These are phyloP conservation scores for Aspergillus brasiliensis DNA, from an alignment of 2,329 filamentous ascomycete genomes.

Conservation along the genomic window DNA sequence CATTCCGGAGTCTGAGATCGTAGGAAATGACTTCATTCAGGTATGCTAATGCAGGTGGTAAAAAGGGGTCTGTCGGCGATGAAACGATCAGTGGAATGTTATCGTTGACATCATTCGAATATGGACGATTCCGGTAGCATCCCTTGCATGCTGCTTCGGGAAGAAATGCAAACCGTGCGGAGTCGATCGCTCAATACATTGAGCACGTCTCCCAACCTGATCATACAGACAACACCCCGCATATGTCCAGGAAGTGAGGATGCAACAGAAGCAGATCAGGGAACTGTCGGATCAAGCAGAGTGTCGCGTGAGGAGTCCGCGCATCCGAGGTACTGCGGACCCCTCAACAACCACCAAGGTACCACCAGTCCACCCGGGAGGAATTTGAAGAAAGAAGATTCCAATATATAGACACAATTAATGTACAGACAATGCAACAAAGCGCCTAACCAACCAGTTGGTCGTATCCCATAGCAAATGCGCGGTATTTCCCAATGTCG, in stretches of 20 bases:
- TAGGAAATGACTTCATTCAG: background rate
- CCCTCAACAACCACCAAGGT: background rate
- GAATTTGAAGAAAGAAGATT: constrained; percentile 4
- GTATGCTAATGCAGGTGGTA: background rate
- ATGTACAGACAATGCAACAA: constrained; percentile 20
- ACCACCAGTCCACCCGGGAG: background rate
- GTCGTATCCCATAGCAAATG: constrained; percentile 17
- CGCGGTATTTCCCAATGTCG: constrained; percentile 5
- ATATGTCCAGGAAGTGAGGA: background rate
- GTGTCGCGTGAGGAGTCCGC: background rate
- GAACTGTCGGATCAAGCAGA: background rate
- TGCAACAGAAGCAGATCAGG: background rate
- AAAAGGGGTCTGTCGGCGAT: background rate
- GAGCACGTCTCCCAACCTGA: background rate
- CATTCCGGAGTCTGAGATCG: background rate
- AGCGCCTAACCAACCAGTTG: constrained; percentile 23
- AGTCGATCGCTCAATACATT: background rate
- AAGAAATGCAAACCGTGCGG: background rate
- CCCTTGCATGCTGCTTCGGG: background rate
- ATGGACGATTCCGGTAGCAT: background rate
- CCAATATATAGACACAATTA: constrained; percentile 13
- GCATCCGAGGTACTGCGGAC: background rate
- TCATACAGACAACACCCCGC: background rate
- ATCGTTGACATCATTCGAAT: background rate
- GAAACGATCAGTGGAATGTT: background rate